phyloP scores from a whole-genome alignment of 83 land plant genomes.

The Isoetes engelmannii region DNA sequence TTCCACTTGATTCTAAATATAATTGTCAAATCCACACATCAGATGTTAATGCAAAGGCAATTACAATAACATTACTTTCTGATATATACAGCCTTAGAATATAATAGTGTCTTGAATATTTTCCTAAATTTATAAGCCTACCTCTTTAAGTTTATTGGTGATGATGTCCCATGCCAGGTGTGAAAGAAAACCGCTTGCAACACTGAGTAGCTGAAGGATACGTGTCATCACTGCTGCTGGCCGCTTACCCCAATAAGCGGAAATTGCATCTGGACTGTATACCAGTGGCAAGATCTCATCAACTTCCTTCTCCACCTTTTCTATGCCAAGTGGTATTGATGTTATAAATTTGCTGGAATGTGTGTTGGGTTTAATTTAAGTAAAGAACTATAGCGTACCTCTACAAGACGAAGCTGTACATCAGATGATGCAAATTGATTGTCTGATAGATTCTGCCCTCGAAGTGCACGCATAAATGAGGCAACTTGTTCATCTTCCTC shows the following conservation, averaged over 20 bases:
- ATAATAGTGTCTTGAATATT: no score
- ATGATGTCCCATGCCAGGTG: slow-evolving; percentile 65
- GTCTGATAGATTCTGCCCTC: slow-evolving; percentile 93
- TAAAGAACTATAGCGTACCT: slow-evolving; percentile 37
- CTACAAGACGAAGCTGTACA: slow-evolving; percentile 79
- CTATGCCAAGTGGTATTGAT: neutral
- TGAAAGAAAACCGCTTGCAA: slow-evolving; percentile 96
- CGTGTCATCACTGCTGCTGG: slow-evolving; percentile 94
- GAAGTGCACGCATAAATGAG: slow-evolving; percentile 81
- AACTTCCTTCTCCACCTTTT: slow-evolving; percentile 30
- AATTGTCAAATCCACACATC: slow-evolving; percentile 2
- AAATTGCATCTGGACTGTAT: slow-evolving; percentile 74
- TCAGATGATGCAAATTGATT: slow-evolving; percentile 76
- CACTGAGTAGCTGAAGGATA: slow-evolving; percentile 71
- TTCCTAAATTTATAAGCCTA: slow-evolving; percentile 12
- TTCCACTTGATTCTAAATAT: slow-evolving; percentile 83
- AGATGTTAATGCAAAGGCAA: neutral
- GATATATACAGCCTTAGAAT: neutral
- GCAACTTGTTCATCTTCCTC: slow-evolving; percentile 93
- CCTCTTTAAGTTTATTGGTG: slow-evolving; percentile 92
- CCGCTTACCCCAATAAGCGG: slow-evolving; percentile 89
- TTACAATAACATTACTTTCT: no score
- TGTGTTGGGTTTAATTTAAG: neutral
- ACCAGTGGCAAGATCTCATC: slow-evolving; percentile 75
- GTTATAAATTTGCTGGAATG: neutral